Evolutionary conservation across 345 rosid species (phyloP), one percentile per base, ranked within the genome.

Genomic region (Sonneratia caseolaris): DNA sequence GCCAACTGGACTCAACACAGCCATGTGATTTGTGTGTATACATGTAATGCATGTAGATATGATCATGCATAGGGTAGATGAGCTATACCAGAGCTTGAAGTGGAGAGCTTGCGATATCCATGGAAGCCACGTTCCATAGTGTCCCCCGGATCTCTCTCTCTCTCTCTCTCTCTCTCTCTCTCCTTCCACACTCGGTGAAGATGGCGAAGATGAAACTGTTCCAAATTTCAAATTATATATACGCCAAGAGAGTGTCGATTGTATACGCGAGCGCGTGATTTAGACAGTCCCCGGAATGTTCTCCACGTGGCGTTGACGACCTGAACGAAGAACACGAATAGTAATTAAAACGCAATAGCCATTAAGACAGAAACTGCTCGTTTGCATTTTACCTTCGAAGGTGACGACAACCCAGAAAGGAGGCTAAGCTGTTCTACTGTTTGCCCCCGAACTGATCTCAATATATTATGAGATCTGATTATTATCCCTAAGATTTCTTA

Each of bases 101-200:
- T 56, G 65, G 73, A 43, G 69, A 75, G 70, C 74, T 70, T 75
- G 70, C 65, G 73, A 56, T 75, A 75, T 62, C 73, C 73, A 75
- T 75, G 74, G 56, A 70, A 70, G 70, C 78, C 78, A 66, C 70
- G 69, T 70, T 70, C 77, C 77, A 75, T 70, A 3, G 3, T 24
- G 32, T 67, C 55, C 35, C 55, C 65, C 40, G 45, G 18, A 47
- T 19, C 47, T 59, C 62, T 69, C 71, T 55, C 10, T 35, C 68
- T 32, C 72, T 59, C 14, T 27, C 32, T 27, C 1, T 27, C 32
- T 27, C 32, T 64, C 59, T 16, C 40, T 42, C 10, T 42, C 70
- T 12, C 42, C 8, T 12, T 35, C 9, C 0, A 13, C 11, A 51
- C 15, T 3, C 47, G 22, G 11, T 51, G 62, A 37, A 53, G 64